Conservation (phyloP, 331 rosid genomes). For the Phaseolus coccineus region DNA sequence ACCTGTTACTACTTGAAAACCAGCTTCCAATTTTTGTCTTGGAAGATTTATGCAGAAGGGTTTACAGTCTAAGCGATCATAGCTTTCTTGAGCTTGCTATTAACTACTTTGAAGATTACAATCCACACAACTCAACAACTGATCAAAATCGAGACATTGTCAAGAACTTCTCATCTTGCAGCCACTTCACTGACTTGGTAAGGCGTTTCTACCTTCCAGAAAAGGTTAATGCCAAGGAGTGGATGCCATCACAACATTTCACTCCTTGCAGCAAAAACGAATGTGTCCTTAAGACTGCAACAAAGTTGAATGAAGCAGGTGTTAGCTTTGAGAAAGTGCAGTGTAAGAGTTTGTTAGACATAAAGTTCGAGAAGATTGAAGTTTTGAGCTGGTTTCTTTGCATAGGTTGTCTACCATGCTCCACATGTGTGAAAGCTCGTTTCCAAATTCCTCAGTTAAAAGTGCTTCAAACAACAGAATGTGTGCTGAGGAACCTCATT, state of each 20-base stretch:
- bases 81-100: constrained; percentile 40
- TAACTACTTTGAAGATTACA: constrained; percentile 36
- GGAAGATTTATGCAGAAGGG: neutral
- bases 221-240: neutral
- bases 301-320: constrained; percentile 43
- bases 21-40: constrained; percentile 41
- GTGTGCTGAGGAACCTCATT: constrained; percentile 49
- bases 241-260: neutral
- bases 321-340: constrained; percentile 40
- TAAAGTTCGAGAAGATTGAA: neutral
- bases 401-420: constrained; percentile 36
- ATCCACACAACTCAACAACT: constrained; percentile 6
- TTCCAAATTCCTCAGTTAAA: constrained; percentile 31
- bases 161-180: neutral
- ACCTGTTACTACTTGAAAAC: constrained; percentile 45
- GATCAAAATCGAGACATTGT: neutral
- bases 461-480: constrained; percentile 35
- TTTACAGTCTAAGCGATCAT: neutral
- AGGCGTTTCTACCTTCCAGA: constrained; percentile 35
- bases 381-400: constrained; percentile 18
- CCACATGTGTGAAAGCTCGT: neutral
- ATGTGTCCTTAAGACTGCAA: constrained; percentile 28
- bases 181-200: constrained; percentile 49
- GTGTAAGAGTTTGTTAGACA: neutral
- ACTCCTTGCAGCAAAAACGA: neutral